Conservation (phyloP, 202 grass and related monocot genomes). For the Carex sylvatica region DNA sequence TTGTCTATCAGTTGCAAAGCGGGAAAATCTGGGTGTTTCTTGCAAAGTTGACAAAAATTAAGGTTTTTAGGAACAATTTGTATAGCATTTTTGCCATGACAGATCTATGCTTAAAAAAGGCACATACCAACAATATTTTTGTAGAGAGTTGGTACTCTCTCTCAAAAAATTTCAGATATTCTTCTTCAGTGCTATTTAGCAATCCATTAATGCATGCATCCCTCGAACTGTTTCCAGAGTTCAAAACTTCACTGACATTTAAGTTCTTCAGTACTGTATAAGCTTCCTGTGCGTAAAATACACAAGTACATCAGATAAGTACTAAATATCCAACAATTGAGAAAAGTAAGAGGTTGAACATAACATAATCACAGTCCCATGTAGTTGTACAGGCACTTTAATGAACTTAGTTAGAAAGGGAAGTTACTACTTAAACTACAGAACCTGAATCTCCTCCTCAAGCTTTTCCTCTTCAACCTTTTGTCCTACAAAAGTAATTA, state of each 20-base stretch:
- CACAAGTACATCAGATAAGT: not conserved
- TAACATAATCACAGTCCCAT: not conserved
- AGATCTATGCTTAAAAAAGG: not conserved
- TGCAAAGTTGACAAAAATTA: not conserved
- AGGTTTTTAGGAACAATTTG: not conserved
- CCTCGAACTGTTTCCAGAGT: not conserved
- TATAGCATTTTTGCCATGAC: not conserved
- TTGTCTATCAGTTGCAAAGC: not conserved
- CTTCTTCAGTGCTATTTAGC: constrained; percentile 12
- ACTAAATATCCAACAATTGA: not conserved
- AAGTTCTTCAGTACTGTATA: constrained; percentile 17
- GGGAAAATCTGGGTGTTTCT: not conserved
- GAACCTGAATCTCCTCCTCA: constrained; percentile 19
- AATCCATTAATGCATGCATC: constrained; percentile 30
- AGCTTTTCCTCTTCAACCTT: not conserved
- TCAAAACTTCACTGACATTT: constrained; percentile 15
- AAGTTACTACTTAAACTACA: not conserved
- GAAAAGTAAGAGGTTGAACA: not conserved
- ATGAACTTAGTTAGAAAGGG: not conserved
- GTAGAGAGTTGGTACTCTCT: constrained; percentile 23
- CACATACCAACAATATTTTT: constrained; percentile 29
- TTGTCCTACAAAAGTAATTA: not conserved
- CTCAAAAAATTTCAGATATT: constrained; percentile 17
- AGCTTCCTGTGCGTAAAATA: not conserved
- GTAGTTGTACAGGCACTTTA: not conserved